phyloP scores from a whole-genome alignment of 768 basidiomycete genomes.

The Mycena vulgaris region DNA sequence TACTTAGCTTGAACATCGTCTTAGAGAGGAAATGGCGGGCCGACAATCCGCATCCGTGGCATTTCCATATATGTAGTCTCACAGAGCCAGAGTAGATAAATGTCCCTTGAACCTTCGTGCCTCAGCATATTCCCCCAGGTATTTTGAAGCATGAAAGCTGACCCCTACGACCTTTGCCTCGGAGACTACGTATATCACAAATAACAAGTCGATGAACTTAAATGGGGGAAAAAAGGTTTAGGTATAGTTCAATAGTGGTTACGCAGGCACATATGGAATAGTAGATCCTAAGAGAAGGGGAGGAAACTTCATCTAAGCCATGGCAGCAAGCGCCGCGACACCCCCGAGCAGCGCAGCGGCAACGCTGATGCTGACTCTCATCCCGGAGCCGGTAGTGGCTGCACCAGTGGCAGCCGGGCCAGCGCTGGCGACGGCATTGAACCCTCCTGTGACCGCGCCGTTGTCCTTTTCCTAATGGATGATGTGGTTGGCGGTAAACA shows the following conservation, averaged over 20 bases:
- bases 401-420: conserved; percentile 43
- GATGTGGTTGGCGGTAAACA: neutral
- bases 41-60: neutral
- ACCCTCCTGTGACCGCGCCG: conserved; percentile 59
- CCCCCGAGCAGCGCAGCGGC: conserved; percentile 20
- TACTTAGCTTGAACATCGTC: conserved; percentile 65
- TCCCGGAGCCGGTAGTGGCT: conserved; percentile 29
- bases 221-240: neutral
- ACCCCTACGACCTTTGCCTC: too few species aligned
- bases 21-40: neutral
- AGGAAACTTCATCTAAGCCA: conserved; percentile 25
- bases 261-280: neutral
- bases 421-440: conserved; percentile 55
- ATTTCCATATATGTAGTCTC: too few species aligned
- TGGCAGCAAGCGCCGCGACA: conserved; percentile 32
- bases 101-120: too few species aligned
- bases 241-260: neutral
- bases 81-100: too few species aligned
- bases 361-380: conserved; percentile 32
- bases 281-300: neutral
- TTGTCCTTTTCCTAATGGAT: conserved; percentile 49
- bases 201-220: too few species aligned
- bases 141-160: too few species aligned
- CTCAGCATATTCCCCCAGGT: too few species aligned
- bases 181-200: too few species aligned